These are phyloP conservation scores for Emergomyces pasteurianus DNA, from an alignment of 2,329 filamentous ascomycete genomes.

Conservation along the genomic window DNA sequence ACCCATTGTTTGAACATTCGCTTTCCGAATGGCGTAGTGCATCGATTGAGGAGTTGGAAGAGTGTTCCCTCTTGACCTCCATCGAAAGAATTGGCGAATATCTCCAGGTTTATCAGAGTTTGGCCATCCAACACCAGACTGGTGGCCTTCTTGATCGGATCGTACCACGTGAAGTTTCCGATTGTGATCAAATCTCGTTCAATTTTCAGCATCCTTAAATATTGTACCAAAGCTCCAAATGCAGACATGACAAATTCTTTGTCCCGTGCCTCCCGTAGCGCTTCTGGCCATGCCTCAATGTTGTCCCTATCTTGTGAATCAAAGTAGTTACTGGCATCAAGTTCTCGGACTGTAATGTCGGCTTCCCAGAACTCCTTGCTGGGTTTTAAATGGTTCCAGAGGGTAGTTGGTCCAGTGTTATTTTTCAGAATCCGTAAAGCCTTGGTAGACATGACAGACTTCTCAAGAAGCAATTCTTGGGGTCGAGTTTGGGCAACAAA, in stretches of 20 bases:
- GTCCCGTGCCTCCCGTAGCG: slow-evolving; percentile 57
- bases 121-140: slow-evolving; percentile 90
- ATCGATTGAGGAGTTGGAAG: slow-evolving; percentile 82
- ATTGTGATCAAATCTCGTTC: slow-evolving; percentile 79
- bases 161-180: slow-evolving; percentile 83
- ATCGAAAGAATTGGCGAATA: slow-evolving; percentile 88
- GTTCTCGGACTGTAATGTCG: slow-evolving; percentile 67
- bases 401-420: slow-evolving; percentile 80
- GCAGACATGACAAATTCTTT: slow-evolving; percentile 84
- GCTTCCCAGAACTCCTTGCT: slow-evolving; percentile 84
- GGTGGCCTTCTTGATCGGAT: slow-evolving; percentile 79
- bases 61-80: slow-evolving; percentile 75
- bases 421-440: slow-evolving; percentile 89
- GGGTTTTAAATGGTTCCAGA: slow-evolving; percentile 89
- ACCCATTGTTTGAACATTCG: slow-evolving; percentile 94
- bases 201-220: slow-evolving; percentile 75
- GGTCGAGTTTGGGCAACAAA: slow-evolving; percentile 87
- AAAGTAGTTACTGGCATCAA: slow-evolving; percentile 73
- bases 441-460: slow-evolving; percentile 74
- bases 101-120: slow-evolving; percentile 92
- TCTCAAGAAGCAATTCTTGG: slow-evolving; percentile 80
- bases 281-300: slow-evolving; percentile 63
- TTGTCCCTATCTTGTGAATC: slow-evolving; percentile 44
- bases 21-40: slow-evolving; percentile 94
- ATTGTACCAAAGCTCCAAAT: slow-evolving; percentile 77